Conservation (phyloP, 495 filamentous ascomycete genomes). For the Aspergillus conjunctus region DNA sequence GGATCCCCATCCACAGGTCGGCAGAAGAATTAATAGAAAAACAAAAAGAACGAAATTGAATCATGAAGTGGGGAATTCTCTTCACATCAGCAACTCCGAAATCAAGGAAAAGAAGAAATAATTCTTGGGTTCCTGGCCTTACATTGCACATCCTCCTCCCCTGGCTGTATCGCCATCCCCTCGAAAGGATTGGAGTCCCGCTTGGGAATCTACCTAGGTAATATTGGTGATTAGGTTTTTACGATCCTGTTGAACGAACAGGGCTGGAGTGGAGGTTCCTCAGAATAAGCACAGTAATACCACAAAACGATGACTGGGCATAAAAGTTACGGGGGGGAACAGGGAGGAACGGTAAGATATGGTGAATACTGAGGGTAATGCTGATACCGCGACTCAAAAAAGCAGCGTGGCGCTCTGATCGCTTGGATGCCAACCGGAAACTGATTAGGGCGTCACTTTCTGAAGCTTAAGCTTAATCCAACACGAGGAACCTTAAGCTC, state of each 20-base stretch:
- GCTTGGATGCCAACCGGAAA: constrained; percentile 34
- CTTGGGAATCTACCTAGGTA: too few species aligned
- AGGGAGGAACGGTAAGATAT: constrained; percentile 10
- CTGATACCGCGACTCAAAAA: constrained; percentile 27
- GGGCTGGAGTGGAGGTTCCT: too few species aligned
- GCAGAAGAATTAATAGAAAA: not conserved
- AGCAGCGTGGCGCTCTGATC: constrained; percentile 46
- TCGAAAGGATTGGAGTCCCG: too few species aligned
- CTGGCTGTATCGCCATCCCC: not conserved
- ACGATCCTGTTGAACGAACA: too few species aligned
- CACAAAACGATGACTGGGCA: not conserved
- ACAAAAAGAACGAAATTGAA: constrained; percentile 17
- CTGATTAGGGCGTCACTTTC: constrained; percentile 45
- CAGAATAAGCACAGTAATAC: too few species aligned
- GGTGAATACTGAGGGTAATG: not conserved
- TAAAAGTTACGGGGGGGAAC: not conserved
- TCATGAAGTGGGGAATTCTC: constrained; percentile 8
- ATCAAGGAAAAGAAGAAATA: constrained; percentile 8
- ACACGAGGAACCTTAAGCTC: constrained; percentile 55
- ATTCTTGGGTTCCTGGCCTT: constrained; percentile 8
- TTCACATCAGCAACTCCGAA: constrained; percentile 1
- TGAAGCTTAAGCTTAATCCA: constrained; percentile 57
- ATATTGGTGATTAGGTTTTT: too few species aligned
- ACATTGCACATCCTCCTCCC: constrained; percentile 3
- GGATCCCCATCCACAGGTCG: constrained; percentile 2